Conservation (phyloP, 768 basidiomycete species). For the Baorangia bicolor region DNA sequence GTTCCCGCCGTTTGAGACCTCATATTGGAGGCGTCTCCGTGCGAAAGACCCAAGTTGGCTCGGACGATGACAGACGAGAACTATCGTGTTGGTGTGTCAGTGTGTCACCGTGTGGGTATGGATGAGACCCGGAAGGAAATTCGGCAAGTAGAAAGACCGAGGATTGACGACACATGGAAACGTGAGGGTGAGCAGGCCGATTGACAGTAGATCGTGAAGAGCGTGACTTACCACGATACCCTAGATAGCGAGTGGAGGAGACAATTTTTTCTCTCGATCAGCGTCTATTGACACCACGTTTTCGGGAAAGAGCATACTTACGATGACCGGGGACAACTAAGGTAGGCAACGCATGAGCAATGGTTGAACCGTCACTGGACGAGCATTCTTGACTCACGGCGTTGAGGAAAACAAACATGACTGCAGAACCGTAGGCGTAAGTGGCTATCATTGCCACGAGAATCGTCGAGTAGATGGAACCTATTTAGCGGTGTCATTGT, state of each 20-base stretch:
- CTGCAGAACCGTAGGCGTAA: no score
- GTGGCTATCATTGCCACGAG: constrained; percentile 21
- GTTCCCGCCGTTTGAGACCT: background rate
- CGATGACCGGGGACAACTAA: constrained; percentile 19
- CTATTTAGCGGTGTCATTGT: no score
- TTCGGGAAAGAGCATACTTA: constrained; percentile 1
- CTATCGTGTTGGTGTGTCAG: no score
- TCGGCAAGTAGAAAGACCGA: background rate
- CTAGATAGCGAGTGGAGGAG: background rate
- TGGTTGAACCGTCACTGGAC: background rate
- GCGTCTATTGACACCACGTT: background rate
- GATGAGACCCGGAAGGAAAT: constrained; percentile 21
- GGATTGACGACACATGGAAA: background rate
- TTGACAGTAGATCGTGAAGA: background rate
- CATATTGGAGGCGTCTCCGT: constrained; percentile 7
- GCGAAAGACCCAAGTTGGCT: constrained; percentile 20
- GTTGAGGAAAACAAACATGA: constrained; percentile 20
- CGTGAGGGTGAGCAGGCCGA: background rate
- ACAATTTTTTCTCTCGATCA: background rate
- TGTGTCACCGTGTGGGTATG: background rate
- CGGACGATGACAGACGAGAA: constrained; percentile 20
- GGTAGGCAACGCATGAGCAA: background rate
- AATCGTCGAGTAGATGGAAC: no score
- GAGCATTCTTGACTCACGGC: constrained; percentile 1
- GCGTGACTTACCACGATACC: constrained; percentile 17